Conservation (phyloP, 1,139 yeast species). For the Lodderomyces parapsilosis region DNA sequence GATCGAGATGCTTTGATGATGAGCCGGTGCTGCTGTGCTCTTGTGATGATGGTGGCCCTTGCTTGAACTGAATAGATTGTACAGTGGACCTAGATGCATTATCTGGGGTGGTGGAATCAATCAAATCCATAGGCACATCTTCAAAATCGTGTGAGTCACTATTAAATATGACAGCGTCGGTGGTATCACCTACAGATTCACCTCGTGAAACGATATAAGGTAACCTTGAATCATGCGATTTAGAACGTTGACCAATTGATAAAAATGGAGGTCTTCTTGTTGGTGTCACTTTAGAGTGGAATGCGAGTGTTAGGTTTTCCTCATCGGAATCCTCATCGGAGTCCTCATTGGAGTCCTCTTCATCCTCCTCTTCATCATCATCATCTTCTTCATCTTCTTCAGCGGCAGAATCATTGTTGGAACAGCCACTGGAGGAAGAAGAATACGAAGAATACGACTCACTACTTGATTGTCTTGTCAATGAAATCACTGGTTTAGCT, state of each 20-base stretch:
- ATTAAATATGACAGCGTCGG: conserved; percentile 22
- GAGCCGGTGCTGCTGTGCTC: neutral
- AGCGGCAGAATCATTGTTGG: conserved; percentile 11
- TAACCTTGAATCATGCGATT: conserved; percentile 46
- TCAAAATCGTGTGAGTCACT: conserved; percentile 38
- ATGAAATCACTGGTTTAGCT: neutral
- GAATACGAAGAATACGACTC: conserved; percentile 13
- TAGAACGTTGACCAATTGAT: conserved; percentile 34
- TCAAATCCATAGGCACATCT: conserved; percentile 43
- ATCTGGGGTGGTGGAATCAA: conserved; percentile 22
- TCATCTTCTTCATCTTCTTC: conserved; percentile 14
- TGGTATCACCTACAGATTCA: conserved; percentile 24
- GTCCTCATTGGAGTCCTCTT: conserved; percentile 1
- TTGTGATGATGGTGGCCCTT: conserved; percentile 1
- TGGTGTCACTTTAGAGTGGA: conserved; percentile 43
- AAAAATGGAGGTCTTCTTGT: conserved; percentile 38
- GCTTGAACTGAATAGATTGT: neutral
- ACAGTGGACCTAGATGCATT: neutral
- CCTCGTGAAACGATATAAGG: conserved; percentile 19
- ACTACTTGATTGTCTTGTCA: conserved; percentile 3
- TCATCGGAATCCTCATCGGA: conserved; percentile 34
- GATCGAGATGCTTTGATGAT: conserved; percentile 2
- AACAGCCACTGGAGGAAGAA: conserved; percentile 10
- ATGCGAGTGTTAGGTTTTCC: conserved; percentile 53
- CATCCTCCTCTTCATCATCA: conserved; percentile 23